phyloP scores from a whole-genome alignment of 2,329 filamentous ascomycete genomes.

The Drechslerella dactyloides region DNA sequence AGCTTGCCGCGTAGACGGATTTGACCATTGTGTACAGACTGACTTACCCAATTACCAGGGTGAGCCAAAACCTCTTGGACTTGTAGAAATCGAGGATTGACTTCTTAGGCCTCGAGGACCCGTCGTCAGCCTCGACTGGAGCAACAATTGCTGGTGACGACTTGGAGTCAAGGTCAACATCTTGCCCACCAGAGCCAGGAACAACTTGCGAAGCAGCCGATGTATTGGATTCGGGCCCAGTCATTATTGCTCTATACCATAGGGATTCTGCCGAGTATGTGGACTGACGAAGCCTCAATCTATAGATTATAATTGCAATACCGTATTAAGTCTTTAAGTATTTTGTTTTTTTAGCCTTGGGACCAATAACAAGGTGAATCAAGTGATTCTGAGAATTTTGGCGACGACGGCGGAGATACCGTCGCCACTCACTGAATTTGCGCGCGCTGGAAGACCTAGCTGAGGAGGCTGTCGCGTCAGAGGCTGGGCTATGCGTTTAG shows the following conservation, averaged over 20 bases:
- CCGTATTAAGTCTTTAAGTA: too few relatives aligned
- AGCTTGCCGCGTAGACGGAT: constrained; percentile 7
- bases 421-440: constrained; percentile 24
- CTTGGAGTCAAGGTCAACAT: constrained; percentile 16
- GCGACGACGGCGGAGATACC: constrained; percentile 5
- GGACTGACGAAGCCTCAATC: too few relatives aligned
- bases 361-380: constrained; percentile 52
- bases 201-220: not conserved
- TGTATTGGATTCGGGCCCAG: too few relatives aligned
- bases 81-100: constrained; percentile 71
- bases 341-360: constrained; percentile 51
- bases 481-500: constrained; percentile 11
- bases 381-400: constrained; percentile 47
- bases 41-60: constrained; percentile 74
- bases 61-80: constrained; percentile 86
- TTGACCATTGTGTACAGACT: constrained; percentile 7
- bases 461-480: not conserved
- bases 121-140: constrained; percentile 33
- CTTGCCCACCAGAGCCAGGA: not conserved
- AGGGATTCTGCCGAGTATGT: too few relatives aligned
- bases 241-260: constrained; percentile 1
- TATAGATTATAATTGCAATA: not conserved
- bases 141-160: constrained; percentile 11
- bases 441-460: not conserved
- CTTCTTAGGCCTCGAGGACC: constrained; percentile 43